Conservation (phyloP, 164 flowering plant species). For the Tinospora cordifolia region DNA sequence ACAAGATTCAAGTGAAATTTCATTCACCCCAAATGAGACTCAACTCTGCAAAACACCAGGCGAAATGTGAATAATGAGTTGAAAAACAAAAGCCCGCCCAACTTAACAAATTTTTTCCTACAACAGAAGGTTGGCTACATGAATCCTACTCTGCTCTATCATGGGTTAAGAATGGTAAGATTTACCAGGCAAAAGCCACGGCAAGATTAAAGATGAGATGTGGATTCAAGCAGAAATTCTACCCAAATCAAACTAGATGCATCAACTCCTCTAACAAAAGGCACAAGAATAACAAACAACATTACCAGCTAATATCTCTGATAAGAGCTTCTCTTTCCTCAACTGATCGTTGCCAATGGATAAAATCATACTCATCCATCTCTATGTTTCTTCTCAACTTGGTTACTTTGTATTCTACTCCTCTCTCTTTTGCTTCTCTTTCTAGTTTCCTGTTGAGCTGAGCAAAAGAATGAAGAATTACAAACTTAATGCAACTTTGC, state of each 20-base stretch:
- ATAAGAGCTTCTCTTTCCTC: constrained; percentile 94
- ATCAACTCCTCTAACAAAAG: neutral
- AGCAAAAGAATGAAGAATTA: neutral
- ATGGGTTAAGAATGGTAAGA: too few species aligned
- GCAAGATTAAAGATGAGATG: neutral
- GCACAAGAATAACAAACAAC: neutral
- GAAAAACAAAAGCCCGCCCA: too few species aligned
- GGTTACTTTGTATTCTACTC: constrained; percentile 53
- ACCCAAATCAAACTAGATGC: neutral
- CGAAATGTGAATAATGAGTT: too few species aligned
- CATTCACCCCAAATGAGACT: too few species aligned
- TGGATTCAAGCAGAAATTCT: neutral
- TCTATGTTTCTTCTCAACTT: constrained; percentile 78
- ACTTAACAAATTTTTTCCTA: too few species aligned
- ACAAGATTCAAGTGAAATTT: too few species aligned
- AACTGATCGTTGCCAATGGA: constrained; percentile 89
- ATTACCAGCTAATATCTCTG: constrained; percentile 89
- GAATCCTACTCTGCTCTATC: too few species aligned
- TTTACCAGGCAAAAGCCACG: neutral
- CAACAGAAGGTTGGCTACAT: too few species aligned
- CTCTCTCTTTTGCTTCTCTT: constrained; percentile 64
- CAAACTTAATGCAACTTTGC: neutral
- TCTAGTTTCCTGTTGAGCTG: constrained; percentile 58
- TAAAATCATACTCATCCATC: constrained; percentile 92
- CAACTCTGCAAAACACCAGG: too few species aligned